A percentile compares a stretch with the other conserved stretches of the same genome.
phyloP scores from a whole-genome alignment of 495 filamentous ascomycete species.

The Glonium stellatum region DNA sequence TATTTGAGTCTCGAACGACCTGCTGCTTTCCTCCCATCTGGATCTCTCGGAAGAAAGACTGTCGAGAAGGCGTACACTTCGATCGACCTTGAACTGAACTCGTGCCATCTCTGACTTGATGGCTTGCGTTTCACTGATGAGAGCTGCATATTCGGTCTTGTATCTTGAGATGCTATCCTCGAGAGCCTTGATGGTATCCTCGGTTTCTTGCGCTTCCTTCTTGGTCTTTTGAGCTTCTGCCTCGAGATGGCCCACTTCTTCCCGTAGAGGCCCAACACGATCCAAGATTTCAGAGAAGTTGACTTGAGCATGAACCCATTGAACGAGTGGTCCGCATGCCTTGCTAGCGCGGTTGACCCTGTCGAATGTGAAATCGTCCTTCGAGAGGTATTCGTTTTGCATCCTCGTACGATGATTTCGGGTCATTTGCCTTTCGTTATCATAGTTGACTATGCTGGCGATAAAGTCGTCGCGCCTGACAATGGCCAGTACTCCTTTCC shows the following conservation, averaged over 20 bases:
- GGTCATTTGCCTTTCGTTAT: constrained; percentile 95
- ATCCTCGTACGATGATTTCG: constrained; percentile 72
- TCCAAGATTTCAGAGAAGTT: constrained; percentile 96
- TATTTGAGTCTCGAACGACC: constrained; percentile 95
- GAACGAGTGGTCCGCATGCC: constrained; percentile 91
- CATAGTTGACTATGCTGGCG: constrained; percentile 92
- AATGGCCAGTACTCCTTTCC: constrained; percentile 83
- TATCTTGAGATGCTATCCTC: constrained; percentile 92
- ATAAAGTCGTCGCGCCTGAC: constrained; percentile 94
- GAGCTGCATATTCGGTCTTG: constrained; percentile 90
- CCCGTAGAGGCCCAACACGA: constrained; percentile 84
- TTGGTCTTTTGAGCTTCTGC: constrained; percentile 87
- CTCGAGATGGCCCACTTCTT: constrained; percentile 82
- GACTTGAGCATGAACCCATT: constrained; percentile 96
- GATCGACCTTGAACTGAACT: constrained; percentile 95
- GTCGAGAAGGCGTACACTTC: constrained; percentile 88
- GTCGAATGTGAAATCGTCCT: constrained; percentile 92
- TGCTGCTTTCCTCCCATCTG: constrained; percentile 94
- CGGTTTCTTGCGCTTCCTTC: constrained; percentile 84
- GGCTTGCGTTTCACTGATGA: constrained; percentile 94
- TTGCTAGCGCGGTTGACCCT: constrained; percentile 91
- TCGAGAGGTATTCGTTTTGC: constrained; percentile 84
- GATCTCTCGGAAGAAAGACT: constrained; percentile 87
- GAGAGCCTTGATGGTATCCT: constrained; percentile 73
- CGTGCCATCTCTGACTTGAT: constrained; percentile 95